Base-by-base conservation (phyloP, 2,329 filamentous ascomycete species). In the Lachnellula subtilissima region DNA sequence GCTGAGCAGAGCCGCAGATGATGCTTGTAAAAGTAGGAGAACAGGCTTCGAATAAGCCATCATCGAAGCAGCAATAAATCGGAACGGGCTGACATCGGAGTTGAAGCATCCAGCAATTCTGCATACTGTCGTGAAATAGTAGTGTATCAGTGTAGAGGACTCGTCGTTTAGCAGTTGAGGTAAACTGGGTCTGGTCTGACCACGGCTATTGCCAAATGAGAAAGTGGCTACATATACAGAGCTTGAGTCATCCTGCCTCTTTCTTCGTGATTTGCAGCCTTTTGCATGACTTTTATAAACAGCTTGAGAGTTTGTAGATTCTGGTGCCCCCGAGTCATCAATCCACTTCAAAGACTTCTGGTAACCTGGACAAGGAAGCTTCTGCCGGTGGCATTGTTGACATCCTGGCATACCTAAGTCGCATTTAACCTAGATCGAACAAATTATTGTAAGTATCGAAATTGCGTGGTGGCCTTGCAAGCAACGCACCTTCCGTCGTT, bases 81-180 rank as follows among this genome's bases (percentile, higher is more conserved):
- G 50, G 36, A 57, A 57, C 6, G 55, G 55, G 32, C 37, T 57
- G 22, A 54, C n/a, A 7, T 32, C 39, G 11, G 55, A 57, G 42
- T 57, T 51, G 35, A 57, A 57, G 15, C 55, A 57, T n/a, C 55
- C 55, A 3, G 55, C 55, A 39, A 57, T 57, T 28, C 52, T 53
- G 42, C 55, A 57, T 39, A 57, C 47, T 47, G 39, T 28, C 5
- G 46, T 57, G 46, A 54, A 57, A 28, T 57, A 57, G 46, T 57
- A 46, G n/a, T 51, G 50, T 39, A 57, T 57, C 15, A 57, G 40
- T 22, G 37, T 32, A 19, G 46, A 50, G 2, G 55, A 53, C 25
- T 57, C 50, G 28, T 57, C 50, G 23, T 46, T 9, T 4, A 48
- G 36, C 5, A 14, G 35, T 17, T 48, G 28, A 23, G 36, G 35